Base-by-base conservation (phyloP, 2,329 filamentous ascomycete genomes). In the Metarhizium brunneum region DNA sequence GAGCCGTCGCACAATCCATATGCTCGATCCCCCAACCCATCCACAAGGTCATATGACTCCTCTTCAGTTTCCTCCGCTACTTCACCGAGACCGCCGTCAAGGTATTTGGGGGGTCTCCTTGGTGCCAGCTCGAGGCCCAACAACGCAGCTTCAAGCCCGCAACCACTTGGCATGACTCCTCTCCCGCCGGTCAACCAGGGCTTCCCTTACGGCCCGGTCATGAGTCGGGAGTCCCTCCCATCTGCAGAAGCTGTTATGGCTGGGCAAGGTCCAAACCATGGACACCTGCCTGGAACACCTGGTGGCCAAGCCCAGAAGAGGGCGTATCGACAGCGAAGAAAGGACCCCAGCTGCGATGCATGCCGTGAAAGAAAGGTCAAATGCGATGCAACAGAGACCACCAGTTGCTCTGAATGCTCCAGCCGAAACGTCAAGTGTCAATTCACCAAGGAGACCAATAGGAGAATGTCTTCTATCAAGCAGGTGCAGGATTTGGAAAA, bases 391-490 rank as follows among this genome's bases (percentile, higher is more conserved):
- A 97, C 94, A 16, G 94, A 97, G 69, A 96, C 90, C 18, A 86
- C 89, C 11, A 96, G 92, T 72, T 99, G 94, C 70, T 96, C 94
- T 2, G 94, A 99, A 73, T 99, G 94, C 73, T 94, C 90, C 4
- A 96, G 92, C 69, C 86, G 94, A 61, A 95, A 92, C 68, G 92
- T 97, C 61, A 95, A 95, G 70, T 99, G 94, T 68, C 92, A 97
- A 67, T 99, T 99, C 69, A 99, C 94, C 52, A 99, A 99, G 73
- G 94, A 99, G 72, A 99, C 94, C 13, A 99, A 99, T 69, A 83
- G 94, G 57, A 85, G 94, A 59, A 99, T 99, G 94, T 97, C 94
- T 18, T 97, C 92, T 1, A 97, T 97, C 74, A 99, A 97, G 82
- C 94, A 96, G 76, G 89, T 97, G 13, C 94, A 97, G 72, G 94